Evolutionary conservation across 2,329 filamentous ascomycete species (phyloP), one percentile per base, ranked within the genome.

Genomic region (Fusarium foetens): DNA sequence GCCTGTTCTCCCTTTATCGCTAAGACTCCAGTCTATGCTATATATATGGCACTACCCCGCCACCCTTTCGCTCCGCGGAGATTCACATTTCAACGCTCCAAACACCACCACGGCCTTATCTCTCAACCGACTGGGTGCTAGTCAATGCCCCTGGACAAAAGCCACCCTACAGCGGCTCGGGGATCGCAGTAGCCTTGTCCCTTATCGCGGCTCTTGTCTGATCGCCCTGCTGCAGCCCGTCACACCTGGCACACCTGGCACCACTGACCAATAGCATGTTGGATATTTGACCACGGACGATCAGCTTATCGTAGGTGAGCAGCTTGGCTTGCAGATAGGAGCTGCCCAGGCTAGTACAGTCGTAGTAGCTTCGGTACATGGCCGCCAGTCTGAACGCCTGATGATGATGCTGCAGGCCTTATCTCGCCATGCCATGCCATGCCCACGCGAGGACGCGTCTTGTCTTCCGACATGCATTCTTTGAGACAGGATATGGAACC

Each of bases 241-340:
- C 62, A 48, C 68, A 63, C 55, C 54, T 51, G 23, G 49, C 39
- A 48, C 17, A 46, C 55, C 55, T 46, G 42, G 36, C 29, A 38
- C n/a, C 38, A 51, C 53, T 48, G 45, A 29, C 75, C 75, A 77
- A 77, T 76, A 63, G 61, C 51, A 65, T 58, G 45, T 35, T 61
- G 59, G 33, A 36, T 51, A 76, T 75, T 75, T 74, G 72, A 66
- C 58, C 63, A 65, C 58, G 70, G 45, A 61, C 55, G 38, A 58
- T 62, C 54, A 52, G 55, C 70, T 77, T 77, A 77, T 77, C 75
- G 63, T 63, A 58, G 58, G 60, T 48, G 64, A 59, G n/a, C 46
- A 66, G 59, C 61, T 73, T 76, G 75, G 75, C 75, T 73, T 75
- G 60, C 73, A 74, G 58, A 58, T 59, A 68, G 70, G 70, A 69